Evolutionary conservation across 2,329 filamentous ascomycete species (phyloP).

Genomic region (Coniella lustricola): DNA sequence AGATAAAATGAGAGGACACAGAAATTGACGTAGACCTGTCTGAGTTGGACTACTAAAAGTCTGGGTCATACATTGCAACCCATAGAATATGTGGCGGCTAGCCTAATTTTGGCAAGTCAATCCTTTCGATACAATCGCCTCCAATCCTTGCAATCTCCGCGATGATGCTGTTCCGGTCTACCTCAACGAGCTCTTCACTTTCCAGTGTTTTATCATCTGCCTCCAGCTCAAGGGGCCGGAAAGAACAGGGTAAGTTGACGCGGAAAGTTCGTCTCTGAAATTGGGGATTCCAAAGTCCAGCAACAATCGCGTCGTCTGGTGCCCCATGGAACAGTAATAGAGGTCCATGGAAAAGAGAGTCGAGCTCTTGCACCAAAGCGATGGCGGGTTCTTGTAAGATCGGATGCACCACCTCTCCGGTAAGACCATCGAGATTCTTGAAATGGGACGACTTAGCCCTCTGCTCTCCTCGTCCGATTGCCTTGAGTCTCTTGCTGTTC

Average conservation of each 20-base stretch:
- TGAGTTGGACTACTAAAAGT: not conserved
- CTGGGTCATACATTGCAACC: not conserved
- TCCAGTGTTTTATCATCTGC: slow-evolving; percentile 29
- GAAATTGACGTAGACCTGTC: no score
- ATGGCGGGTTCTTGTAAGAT: slow-evolving; percentile 54
- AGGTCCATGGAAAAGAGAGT: slow-evolving; percentile 57
- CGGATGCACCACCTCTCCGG: slow-evolving; percentile 35
- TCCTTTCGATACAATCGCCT: slow-evolving; percentile 59
- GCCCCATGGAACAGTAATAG: slow-evolving; percentile 75
- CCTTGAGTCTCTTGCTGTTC: slow-evolving; percentile 43
- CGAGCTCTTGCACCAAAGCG: slow-evolving; percentile 61
- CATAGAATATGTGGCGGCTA: no score
- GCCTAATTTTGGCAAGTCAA: slow-evolving; percentile 40
- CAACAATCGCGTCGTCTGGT: slow-evolving; percentile 46
- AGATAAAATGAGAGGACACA: no score
- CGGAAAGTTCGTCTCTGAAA: slow-evolving; percentile 56
- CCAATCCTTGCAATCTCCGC: slow-evolving; percentile 66
- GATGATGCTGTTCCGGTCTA: slow-evolving; percentile 63
- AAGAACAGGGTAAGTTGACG: slow-evolving; percentile 62
- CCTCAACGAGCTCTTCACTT: slow-evolving; percentile 42
- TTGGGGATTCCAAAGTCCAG: slow-evolving; percentile 52
- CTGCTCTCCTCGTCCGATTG: slow-evolving; percentile 27
- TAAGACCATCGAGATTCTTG: slow-evolving; percentile 70
- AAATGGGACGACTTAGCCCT: slow-evolving; percentile 46
- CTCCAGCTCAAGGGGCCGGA: slow-evolving; percentile 38